Evolutionary conservation across 2,329 filamentous ascomycete species (phyloP).

Genomic region (Fusarium chaquense): DNA sequence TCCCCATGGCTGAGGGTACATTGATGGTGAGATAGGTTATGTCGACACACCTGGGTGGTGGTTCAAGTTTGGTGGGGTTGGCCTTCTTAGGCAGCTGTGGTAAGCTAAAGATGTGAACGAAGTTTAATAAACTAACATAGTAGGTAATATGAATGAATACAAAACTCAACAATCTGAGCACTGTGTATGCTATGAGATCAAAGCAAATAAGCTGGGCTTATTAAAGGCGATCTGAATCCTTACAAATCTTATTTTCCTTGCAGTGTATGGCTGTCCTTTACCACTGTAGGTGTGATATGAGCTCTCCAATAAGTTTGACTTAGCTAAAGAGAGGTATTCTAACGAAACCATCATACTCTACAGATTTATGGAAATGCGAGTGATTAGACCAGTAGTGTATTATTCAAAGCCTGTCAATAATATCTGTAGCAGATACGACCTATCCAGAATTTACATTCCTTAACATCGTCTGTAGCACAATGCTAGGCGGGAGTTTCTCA

Average conservation of each 20-base stretch:
- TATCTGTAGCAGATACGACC: background rate
- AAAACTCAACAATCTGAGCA: background rate
- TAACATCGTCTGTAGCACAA: too few species aligned
- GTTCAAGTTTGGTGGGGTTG: conserved; percentile 26
- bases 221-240: too few species aligned
- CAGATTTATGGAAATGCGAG: background rate
- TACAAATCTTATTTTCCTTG: background rate
- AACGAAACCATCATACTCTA: too few species aligned
- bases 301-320: background rate
- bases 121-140: background rate
- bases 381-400: background rate
- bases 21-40: conserved; percentile 16
- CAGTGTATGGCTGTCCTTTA: too few species aligned
- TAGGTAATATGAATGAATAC: too few species aligned
- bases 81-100: conserved; percentile 15
- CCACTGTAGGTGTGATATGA: background rate
- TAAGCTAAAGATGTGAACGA: conserved; percentile 11
- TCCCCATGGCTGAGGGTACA: conserved; percentile 56
- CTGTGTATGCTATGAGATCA: background rate
- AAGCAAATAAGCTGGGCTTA: background rate
- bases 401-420: background rate
- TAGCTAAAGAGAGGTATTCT: background rate
- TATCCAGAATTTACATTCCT: too few species aligned
- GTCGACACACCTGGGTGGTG: conserved; percentile 1
- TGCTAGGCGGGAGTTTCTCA: too few species aligned